Evolutionary conservation across 768 basidiomycete genomes (phyloP), one percentile per base, ranked within the genome.

Genomic region (Strobilomyces confusus): DNA sequence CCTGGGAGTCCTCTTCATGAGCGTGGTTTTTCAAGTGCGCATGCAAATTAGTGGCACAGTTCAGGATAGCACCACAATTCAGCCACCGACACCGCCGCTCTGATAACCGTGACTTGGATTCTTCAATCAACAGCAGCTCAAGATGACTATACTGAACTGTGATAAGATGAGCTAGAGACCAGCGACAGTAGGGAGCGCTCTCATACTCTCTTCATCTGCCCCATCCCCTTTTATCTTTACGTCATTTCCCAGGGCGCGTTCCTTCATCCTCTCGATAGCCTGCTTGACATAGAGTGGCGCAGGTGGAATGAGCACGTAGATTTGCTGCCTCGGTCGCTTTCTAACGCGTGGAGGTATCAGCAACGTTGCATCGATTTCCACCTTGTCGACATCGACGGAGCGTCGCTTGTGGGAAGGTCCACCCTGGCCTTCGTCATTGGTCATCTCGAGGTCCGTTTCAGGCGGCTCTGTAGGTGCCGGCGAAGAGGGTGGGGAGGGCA

Each of bases 61-160:
- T 86, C 57, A 87, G 60, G 14, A 80, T 58, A 38, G 72, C 73
- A 53, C 72, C 73, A 66, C 87, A 90, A 25, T 73, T 72, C 51
- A 66, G 68, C 87, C 87, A 90, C 63, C 72, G 74, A 68, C 87
- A 89, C 12, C 65, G 69, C 41, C 72, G 64, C 56, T 74, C 72
- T 49, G 71, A 72, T 49, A 86, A 55, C 55, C 80, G 73, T 9
- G 74, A 73, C 53, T 73, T 78, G 49, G 84, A 75, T 52, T 80
- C 63, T 49, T 73, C 63, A 55, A 83, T 68, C 32, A 77, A 74
- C 40, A 73, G 66, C 49, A 67, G 72, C 61, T 81, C 80, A 57
- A 64, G 58, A 52, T 52, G 57, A 64, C 49, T 61, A 58, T 67
- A 70, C 48, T 66, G 67, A 58, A 78, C 82, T 79, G 63, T 50